These are phyloP conservation scores for Stemphylium beticola DNA, from an alignment of 2,329 filamentous ascomycete genomes.

Conservation along the genomic window DNA sequence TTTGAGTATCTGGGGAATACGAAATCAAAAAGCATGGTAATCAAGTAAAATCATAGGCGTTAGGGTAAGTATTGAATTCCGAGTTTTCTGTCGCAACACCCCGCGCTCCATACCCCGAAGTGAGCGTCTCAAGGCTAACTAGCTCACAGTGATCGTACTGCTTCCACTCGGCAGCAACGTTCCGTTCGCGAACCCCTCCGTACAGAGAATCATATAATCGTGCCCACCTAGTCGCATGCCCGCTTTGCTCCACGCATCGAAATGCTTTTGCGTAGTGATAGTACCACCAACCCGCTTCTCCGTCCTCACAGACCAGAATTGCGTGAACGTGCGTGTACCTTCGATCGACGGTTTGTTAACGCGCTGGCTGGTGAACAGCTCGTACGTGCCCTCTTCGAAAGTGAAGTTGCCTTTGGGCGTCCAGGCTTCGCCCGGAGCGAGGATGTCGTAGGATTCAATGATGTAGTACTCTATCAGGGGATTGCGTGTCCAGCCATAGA, in stretches of 20 bases:
- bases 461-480: conserved; percentile 65
- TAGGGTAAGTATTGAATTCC: neutral
- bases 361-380: conserved; percentile 52
- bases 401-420: conserved; percentile 56
- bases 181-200: conserved; percentile 12
- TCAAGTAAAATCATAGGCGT: too few relatives aligned
- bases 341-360: conserved; percentile 60
- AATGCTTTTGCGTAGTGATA: conserved; percentile 37
- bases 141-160: conserved; percentile 13
- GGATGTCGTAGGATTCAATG: conserved; percentile 58
- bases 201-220: conserved; percentile 14
- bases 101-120: neutral
- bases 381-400: conserved; percentile 60
- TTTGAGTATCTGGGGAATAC: too few relatives aligned
- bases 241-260: conserved; percentile 32
- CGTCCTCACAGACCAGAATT: conserved; percentile 61
- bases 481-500: conserved; percentile 63
- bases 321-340: conserved; percentile 59
- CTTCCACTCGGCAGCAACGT: conserved; percentile 12
- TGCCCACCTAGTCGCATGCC: conserved; percentile 13
- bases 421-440: conserved; percentile 40
- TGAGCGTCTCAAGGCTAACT: neutral
- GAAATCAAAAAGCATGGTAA: too few relatives aligned
- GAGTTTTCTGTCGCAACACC: neutral
- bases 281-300: conserved; percentile 56